These are phyloP conservation scores for Wickerhamiella bombiphila DNA, from an alignment of 805 yeast genomes.

Conservation along the genomic window DNA sequence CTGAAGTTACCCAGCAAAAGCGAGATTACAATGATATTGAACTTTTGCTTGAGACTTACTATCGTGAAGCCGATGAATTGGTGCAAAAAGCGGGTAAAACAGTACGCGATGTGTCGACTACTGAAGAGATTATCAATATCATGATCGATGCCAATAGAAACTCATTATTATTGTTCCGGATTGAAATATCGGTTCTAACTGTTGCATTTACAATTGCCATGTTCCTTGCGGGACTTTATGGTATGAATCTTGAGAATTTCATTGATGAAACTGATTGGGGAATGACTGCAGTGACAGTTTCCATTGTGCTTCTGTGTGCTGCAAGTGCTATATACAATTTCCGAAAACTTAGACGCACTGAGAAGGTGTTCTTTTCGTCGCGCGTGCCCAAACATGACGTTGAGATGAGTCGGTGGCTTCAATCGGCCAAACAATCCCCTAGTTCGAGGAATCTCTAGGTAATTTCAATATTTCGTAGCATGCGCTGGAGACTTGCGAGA, in stretches of 20 bases:
- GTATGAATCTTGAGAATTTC: slow-evolving; percentile 89
- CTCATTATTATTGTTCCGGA: slow-evolving; percentile 72
- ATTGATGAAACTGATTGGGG: slow-evolving; percentile 72
- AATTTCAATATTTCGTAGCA: background rate
- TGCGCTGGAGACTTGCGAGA: background rate
- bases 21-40: slow-evolving; percentile 42
- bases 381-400: slow-evolving; percentile 3
- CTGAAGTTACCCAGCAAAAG: slow-evolving; percentile 15
- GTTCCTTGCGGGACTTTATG: slow-evolving; percentile 73
- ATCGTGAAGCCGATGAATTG: slow-evolving; percentile 81
- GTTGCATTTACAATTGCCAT: slow-evolving; percentile 78
- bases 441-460: too few relatives aligned
- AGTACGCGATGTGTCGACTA: slow-evolving; percentile 69
- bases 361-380: slow-evolving; percentile 49
- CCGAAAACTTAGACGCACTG: slow-evolving; percentile 43
- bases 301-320: slow-evolving; percentile 30
- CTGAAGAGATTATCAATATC: slow-evolving; percentile 86
- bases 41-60: slow-evolving; percentile 76
- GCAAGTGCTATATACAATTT: slow-evolving; percentile 41
- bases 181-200: slow-evolving; percentile 71
- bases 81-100: slow-evolving; percentile 82
- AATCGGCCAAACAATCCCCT: slow-evolving; percentile 5
- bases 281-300: slow-evolving; percentile 34
- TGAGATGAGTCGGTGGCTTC: slow-evolving; percentile 11
- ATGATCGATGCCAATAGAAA: slow-evolving; percentile 85